Conservation (phyloP, 2,329 filamentous ascomycete genomes). For the Fusarium sp. region DNA sequence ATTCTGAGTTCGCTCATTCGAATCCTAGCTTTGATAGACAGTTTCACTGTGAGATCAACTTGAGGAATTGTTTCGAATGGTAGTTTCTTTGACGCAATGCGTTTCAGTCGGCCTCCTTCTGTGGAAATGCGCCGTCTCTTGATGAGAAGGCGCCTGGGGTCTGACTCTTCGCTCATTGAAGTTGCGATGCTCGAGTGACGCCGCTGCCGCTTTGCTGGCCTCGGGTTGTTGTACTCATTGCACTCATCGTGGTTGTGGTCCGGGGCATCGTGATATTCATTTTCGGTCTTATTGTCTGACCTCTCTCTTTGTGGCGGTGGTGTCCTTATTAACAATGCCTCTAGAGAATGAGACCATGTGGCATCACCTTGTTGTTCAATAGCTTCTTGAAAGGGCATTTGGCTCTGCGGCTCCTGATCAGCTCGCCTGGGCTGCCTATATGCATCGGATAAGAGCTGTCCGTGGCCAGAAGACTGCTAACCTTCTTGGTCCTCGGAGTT, state of each 20-base stretch:
- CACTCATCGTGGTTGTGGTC: not conserved
- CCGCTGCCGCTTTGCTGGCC: constrained; percentile 16
- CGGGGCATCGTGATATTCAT: not conserved
- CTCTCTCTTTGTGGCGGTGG: constrained; percentile 22
- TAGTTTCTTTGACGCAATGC: constrained; percentile 38
- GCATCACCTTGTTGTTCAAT: not conserved
- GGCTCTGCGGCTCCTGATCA: constrained; percentile 1
- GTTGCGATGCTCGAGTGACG: constrained; percentile 12
- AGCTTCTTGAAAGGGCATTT: not conserved
- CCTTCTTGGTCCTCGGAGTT: constrained; percentile 34
- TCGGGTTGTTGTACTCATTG: not conserved
- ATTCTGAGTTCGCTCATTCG: constrained; percentile 16
- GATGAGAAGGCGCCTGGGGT: constrained; percentile 39
- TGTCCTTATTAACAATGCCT: constrained; percentile 34
- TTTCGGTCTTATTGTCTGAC: not conserved
- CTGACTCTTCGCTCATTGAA: constrained; percentile 11
- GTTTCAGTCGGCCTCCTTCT: constrained; percentile 32
- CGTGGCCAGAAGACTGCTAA: constrained; percentile 33
- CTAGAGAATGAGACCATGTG: constrained; percentile 34
- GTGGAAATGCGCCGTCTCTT: constrained; percentile 31
- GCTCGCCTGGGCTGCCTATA: constrained; percentile 6
- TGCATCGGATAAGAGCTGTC: not conserved
- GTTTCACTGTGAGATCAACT: constrained; percentile 26
- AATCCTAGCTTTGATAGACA: constrained; percentile 17
- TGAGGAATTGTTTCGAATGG: constrained; percentile 45